Conservation (phyloP, 2,329 filamentous ascomycete species). For the Trichoderma aggressivum region DNA sequence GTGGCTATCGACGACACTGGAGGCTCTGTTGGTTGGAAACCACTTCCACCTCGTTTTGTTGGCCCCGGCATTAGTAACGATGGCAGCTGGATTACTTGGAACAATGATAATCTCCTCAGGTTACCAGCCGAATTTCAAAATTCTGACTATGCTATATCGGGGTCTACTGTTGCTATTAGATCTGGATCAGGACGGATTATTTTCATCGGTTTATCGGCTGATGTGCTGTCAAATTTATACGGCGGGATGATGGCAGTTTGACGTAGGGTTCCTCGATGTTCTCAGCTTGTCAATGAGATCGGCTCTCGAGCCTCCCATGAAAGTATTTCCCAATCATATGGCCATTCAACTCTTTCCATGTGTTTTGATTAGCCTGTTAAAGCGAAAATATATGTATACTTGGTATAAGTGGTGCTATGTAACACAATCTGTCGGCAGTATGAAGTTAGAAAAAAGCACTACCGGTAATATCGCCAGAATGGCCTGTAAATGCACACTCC, state of each 20-base stretch:
- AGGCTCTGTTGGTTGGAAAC: background rate
- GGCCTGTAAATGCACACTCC: background rate
- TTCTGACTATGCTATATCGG: background rate
- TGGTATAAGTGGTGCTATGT: background rate
- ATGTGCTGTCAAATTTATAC: background rate
- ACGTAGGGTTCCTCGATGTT: background rate
- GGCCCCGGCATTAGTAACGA: background rate
- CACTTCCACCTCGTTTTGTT: background rate
- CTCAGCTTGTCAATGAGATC: too few species aligned
- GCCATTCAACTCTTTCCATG: background rate
- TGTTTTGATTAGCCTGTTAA: background rate
- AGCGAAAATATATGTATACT: background rate
- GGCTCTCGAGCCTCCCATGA: background rate
- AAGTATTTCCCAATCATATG: background rate
- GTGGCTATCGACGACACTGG: background rate
- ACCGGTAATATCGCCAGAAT: background rate
- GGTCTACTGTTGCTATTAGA: background rate
- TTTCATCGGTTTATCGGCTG: background rate
- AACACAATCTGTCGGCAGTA: background rate
- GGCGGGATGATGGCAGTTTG: background rate
- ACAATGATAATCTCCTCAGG: background rate
- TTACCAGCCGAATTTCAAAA: background rate
- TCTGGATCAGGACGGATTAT: background rate
- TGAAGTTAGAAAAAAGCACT: background rate
- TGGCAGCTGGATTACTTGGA: background rate